These are phyloP conservation scores for Thecaphora thlaspeos DNA, from an alignment of 1,284 basidiomycete species.

Conservation along the genomic window DNA sequence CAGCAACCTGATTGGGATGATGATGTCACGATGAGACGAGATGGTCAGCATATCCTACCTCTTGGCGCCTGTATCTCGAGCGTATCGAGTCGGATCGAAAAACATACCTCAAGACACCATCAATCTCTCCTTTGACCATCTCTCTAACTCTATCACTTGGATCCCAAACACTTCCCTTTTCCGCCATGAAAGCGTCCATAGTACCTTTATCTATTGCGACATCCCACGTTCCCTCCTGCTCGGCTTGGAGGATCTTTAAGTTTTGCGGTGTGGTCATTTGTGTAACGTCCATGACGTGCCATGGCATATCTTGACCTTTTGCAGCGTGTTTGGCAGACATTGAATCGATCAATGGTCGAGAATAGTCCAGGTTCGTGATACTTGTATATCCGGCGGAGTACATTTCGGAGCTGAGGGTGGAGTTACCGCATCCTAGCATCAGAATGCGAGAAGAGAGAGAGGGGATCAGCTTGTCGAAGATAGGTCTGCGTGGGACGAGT, in stretches of 20 bases:
- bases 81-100: background rate
- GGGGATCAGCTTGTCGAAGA: conserved; percentile 42
- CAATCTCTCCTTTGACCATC: conserved; percentile 35
- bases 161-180: conserved; percentile 44
- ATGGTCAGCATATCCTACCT: no score
- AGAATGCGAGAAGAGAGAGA: conserved; percentile 33
- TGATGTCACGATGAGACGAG: no score
- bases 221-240: conserved; percentile 26
- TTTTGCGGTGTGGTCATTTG: conserved; percentile 23
- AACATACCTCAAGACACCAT: conserved; percentile 42
- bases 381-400: conserved; percentile 30
- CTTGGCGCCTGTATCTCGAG: no score
- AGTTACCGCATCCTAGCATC: conserved; percentile 55
- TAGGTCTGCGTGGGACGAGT: no score
- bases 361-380: conserved; percentile 49
- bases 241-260: conserved; percentile 26
- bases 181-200: conserved; percentile 56
- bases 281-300: conserved; percentile 49
- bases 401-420: conserved; percentile 44
- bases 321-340: conserved; percentile 19
- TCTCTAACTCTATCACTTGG: conserved; percentile 31
- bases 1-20: no score
- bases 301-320: conserved; percentile 6
- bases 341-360: conserved; percentile 32
- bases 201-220: conserved; percentile 54